Base-by-base conservation (phyloP, 2,329 filamentous ascomycete species). In the Diaporthe sp. region DNA sequence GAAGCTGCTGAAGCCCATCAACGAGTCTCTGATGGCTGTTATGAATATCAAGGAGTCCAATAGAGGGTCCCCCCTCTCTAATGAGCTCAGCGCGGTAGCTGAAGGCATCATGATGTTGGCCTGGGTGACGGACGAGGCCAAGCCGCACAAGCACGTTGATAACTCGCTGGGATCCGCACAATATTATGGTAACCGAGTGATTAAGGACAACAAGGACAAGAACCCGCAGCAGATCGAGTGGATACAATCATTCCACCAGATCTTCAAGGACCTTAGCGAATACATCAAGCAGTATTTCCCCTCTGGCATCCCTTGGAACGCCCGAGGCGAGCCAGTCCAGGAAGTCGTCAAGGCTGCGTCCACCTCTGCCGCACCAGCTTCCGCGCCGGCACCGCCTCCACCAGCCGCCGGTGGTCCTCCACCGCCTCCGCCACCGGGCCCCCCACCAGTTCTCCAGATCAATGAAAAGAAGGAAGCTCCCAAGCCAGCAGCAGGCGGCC, bases 131-230 rank as follows among this genome's bases (percentile, higher is more conserved):
- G 91, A 97, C 67, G 94, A 97, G 71, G 90, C 87, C 78, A 95
- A 95, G 82, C 97, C 97, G 2, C 92, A 91, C 78, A 96, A 97
- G 81, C 94, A 96, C 80, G 94, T 98, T 62, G 93, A 93, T 62
- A 96, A 98, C 79, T 93, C 93, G 76, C 88, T 98, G 28, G 92
- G 93, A 42, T 93, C 95, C 70, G 95, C 96, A 55, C 94, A 98
- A 83, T 98, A 98, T 87, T 98, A 95, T 80, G 97, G 97, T 46
- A 98, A 99, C 87, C 92, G 96, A 80, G 94, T 99, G 51, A 87
- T 98, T 79, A 98, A 95, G 86, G 94, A 97, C 80, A 93, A 94
- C 84, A 98, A 97, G 86, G 96, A 91, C 71, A 91, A 89, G 87
- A 94, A 96, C 81, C 89, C 91, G 73, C 91, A 92, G 80, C 94